These are phyloP conservation scores for Sphagnum magellanicum DNA, from an alignment of 228 moss, liverwort and hornwort species.

Conservation along the genomic window DNA sequence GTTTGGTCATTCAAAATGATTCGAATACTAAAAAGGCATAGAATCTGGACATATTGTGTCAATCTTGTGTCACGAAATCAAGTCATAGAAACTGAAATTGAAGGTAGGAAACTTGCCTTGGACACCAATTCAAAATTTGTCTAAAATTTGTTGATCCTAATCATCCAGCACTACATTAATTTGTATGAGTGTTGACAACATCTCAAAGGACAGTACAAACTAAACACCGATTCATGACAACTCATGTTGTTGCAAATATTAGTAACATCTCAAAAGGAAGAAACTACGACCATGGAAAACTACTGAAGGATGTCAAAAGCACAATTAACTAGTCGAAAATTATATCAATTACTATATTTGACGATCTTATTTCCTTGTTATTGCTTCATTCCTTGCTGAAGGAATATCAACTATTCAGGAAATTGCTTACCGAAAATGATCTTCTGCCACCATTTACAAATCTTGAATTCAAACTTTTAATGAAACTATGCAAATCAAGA, in stretches of 20 bases:
- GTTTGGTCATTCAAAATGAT: not conserved
- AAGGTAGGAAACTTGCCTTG: not conserved
- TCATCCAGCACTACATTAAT: not conserved
- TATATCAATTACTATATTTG: not conserved
- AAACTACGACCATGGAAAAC: not conserved
- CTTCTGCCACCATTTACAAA: too few species aligned
- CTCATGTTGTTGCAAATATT: not conserved
- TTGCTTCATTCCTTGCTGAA: not conserved
- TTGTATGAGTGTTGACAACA: slow-evolving; percentile 1
- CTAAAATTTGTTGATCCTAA: not conserved
- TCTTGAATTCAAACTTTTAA: too few species aligned
- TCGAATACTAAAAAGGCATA: not conserved
- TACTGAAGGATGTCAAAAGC: not conserved
- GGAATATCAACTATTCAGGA: not conserved
- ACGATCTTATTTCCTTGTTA: not conserved
- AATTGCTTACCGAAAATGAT: not conserved
- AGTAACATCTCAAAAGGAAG: not conserved
- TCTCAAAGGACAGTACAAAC: not conserved
- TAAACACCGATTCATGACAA: not conserved
- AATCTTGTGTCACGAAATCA: not conserved
- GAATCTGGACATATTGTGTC: not conserved
- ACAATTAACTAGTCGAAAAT: not conserved
- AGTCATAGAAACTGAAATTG: not conserved
- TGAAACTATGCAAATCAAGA: too few species aligned
- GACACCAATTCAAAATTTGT: too few species aligned